Conservation (phyloP, 768 basidiomycete species). For the Mycena haematopus region DNA sequence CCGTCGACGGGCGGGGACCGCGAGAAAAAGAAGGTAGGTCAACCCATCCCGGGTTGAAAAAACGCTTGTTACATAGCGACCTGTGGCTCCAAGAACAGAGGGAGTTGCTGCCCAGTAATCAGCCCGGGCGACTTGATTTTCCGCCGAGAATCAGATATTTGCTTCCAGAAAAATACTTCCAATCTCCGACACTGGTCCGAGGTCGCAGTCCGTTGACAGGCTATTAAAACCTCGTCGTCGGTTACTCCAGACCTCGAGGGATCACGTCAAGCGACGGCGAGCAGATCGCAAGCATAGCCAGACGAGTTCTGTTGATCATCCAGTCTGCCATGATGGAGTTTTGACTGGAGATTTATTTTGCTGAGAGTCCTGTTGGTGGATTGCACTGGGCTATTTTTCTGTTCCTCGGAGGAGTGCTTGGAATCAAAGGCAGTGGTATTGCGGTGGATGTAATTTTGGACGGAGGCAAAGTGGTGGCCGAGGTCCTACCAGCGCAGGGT, state of each 20-base stretch:
- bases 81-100: too few species aligned
- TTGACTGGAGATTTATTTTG: neutral
- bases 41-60: too few species aligned
- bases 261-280: neutral
- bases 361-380: too few species aligned
- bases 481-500: neutral
- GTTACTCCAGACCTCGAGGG: neutral
- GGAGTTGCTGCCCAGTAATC: too few species aligned
- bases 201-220: slow-evolving; percentile 22
- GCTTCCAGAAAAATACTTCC: neutral
- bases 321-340: neutral
- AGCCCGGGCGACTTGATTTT: too few species aligned
- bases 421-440: neutral
- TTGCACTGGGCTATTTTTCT: too few species aligned
- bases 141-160: too few species aligned
- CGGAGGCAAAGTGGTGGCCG: slow-evolving; percentile 21
- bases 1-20: too few species aligned
- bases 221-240: slow-evolving; percentile 23
- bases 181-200: neutral
- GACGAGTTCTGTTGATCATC: neutral
- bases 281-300: neutral
- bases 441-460: neutral
- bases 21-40: too few species aligned
- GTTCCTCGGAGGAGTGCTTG: too few species aligned
- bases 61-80: too few species aligned